Percentiles rank a stretch among this genome's conserved stretches.
Evolutionary conservation across 1,139 yeast species (phyloP).

Genomic region (Saccharomycopsis hybrid): DNA sequence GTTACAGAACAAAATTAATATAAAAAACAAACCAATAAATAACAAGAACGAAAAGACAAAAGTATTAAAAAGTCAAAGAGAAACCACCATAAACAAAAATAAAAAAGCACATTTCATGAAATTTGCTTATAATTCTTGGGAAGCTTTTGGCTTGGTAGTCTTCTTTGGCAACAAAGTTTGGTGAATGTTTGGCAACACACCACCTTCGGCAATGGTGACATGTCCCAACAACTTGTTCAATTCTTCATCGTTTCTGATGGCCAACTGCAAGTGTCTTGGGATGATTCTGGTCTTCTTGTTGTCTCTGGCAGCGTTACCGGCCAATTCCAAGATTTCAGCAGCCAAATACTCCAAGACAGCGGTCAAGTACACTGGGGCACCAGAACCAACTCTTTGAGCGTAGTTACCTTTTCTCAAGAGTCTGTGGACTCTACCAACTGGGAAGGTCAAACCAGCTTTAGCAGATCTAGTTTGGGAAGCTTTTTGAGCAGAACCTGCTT

Average conservation of each 20-base stretch:
- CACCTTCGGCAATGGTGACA: constrained; percentile 87
- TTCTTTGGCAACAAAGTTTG: constrained; percentile 94
- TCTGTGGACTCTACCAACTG: constrained; percentile 99
- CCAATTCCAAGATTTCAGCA: constrained; percentile 95
- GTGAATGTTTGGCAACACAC: constrained; percentile 96
- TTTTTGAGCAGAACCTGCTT: constrained; percentile 89
- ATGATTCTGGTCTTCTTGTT: constrained; percentile 97
- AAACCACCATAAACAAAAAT: too few relatives aligned
- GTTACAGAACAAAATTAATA: too few relatives aligned
- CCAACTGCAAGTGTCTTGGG: constrained; percentile 97
- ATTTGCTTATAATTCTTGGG: constrained; percentile 67
- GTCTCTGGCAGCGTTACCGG: constrained; percentile 99
- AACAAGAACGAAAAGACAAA: too few relatives aligned
- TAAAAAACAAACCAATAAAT: too few relatives aligned
- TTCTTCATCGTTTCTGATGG: constrained; percentile 96
- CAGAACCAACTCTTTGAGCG: constrained; percentile 99
- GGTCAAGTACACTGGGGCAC: constrained; percentile 94
- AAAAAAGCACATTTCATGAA: neutral
- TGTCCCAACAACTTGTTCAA: constrained; percentile 75
- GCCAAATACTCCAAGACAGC: constrained; percentile 95
- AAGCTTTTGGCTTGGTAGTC: constrained; percentile 70
- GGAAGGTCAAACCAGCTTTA: constrained; percentile 98
- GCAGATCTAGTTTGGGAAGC: constrained; percentile 97
- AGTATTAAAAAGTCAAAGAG: too few relatives aligned
- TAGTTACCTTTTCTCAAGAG: constrained; percentile 95